phyloP scores from a whole-genome alignment of 805 yeast genomes.

The Scheffersomyces lignosus region DNA sequence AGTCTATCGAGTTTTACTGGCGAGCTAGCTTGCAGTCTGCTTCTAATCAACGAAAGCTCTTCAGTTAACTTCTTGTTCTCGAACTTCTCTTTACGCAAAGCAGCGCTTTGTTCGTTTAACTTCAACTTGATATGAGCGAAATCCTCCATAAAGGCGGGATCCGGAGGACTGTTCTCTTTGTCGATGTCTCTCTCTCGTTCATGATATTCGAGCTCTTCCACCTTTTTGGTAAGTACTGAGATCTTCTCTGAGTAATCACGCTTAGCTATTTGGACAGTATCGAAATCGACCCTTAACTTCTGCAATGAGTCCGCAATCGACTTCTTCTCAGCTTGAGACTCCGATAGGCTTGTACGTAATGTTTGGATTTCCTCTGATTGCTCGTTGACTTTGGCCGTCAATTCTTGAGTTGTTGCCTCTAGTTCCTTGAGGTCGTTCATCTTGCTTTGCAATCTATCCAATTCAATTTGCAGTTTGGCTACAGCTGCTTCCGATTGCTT shows the following conservation, averaged over 20 bases:
- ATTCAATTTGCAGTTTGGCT: constrained; percentile 12
- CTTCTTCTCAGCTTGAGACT: constrained; percentile 7
- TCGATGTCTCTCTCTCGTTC: constrained; percentile 23
- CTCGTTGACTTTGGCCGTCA: constrained; percentile 3
- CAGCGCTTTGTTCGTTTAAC: constrained; percentile 52
- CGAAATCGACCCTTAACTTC: constrained; percentile 24
- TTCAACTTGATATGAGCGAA: constrained; percentile 50
- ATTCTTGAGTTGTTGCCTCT: constrained; percentile 4
- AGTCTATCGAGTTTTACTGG: background rate
- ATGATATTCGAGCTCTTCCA: constrained; percentile 18
- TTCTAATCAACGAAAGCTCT: constrained; percentile 59
- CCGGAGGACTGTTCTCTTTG: constrained; percentile 41
- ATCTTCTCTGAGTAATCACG: constrained; percentile 29
- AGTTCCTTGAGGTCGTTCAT: constrained; percentile 6
- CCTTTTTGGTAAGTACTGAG: constrained; percentile 20
- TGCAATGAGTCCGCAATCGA: constrained; percentile 7
- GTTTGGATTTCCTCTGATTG: constrained; percentile 12
- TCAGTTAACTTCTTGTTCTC: constrained; percentile 49
- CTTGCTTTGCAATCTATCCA: constrained; percentile 18
- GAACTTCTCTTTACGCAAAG: constrained; percentile 46
- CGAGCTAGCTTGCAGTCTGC: constrained; percentile 30
- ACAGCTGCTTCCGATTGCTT: constrained; percentile 13
- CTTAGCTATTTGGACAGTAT: constrained; percentile 19
- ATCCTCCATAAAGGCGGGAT: constrained; percentile 39
- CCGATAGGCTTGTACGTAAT: constrained; percentile 5